Evolutionary conservation across 345 rosid species (phyloP).

Genomic region (Eucalyptus virginea): DNA sequence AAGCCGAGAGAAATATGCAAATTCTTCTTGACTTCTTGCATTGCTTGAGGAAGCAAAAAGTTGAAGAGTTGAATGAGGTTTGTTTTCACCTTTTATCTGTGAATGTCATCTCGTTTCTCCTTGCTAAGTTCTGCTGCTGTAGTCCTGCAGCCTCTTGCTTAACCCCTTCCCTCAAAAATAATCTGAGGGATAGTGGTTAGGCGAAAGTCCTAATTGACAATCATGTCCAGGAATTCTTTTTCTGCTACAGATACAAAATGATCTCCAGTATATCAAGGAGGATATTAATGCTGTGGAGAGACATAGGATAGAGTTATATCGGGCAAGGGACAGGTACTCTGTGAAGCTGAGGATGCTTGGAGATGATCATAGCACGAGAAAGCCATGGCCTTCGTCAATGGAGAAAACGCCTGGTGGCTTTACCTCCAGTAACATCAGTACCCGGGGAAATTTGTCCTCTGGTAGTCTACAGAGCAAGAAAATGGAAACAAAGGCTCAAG

Average conservation of each 20-base stretch:
- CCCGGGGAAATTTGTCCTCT: constrained; percentile 45
- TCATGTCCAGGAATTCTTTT: neutral
- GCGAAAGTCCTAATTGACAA: neutral
- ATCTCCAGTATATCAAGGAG: constrained; percentile 83
- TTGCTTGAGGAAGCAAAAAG: constrained; percentile 79
- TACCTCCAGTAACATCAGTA: constrained; percentile 37
- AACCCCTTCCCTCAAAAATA: neutral
- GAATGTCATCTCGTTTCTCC: neutral
- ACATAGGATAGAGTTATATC: constrained; percentile 76
- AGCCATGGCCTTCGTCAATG: constrained; percentile 41
- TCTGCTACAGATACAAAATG: constrained; percentile 55
- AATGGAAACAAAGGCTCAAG: constrained; percentile 55
- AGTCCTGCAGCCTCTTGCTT: neutral
- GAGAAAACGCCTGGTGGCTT: constrained; percentile 46
- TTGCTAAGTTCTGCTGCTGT: neutral
- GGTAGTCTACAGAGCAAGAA: constrained; percentile 51
- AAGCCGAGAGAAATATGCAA: constrained; percentile 98
- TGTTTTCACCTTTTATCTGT: neutral
- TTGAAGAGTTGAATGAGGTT: constrained; percentile 87
- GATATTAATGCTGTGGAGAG: constrained; percentile 85
- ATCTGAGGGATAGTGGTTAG: neutral
- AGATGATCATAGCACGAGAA: constrained; percentile 58
- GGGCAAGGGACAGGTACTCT: constrained; percentile 70
- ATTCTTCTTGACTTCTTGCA: constrained; percentile 82
- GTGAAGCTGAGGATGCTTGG: constrained; percentile 79